Evolutionary conservation across 768 basidiomycete species (phyloP), one percentile per base, ranked within the genome.

Genomic region (Coprinellus micaceus): DNA sequence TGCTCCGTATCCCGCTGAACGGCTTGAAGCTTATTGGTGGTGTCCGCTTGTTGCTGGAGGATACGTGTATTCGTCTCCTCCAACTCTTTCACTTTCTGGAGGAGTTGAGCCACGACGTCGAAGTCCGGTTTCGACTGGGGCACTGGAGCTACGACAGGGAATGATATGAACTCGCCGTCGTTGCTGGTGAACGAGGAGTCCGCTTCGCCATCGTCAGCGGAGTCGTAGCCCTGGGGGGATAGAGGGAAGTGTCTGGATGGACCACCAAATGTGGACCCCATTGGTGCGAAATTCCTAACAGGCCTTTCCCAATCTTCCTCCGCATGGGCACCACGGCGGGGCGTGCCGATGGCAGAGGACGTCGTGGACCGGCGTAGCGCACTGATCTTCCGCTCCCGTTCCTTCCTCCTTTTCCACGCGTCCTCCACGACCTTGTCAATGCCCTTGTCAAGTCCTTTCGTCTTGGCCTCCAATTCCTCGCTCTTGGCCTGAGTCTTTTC

Each of bases 81-180:
- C 1, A 93, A 77, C 66, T 93, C 90, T 46, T 79, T 76, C 50
- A 93, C 88, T 71, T 93, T 93, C 15, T 72, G 65, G 41, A 91
- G 70, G 6, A 93, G 80, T 65, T 89, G 85, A 10, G 82, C 74
- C n/a, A 92, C 80, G 52, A 93, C 75, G 60, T 69, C 73, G 60
- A 77, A 82, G 68, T 86, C 79, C 58, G 60, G 76, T 60, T 58
- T 76, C 65, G 41, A 74, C 68, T 58, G 75, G 30, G 55, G 53
- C 22, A 9, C 56, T 40, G 64, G 40, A 4, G 19, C 28, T 12
- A 41, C 29, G n/a, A 37, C 43, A n/a, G n/a, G n/a, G n/a, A n/a
- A n/a, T n/a, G n/a, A n/a, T n/a, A n/a, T n/a, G n/a, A n/a, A n/a
- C 19, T 28, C 13, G 3, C 41, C 19, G 1, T 58, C 37, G 22